Conservation (phyloP, 139 green algal genomes). For the Prasinococcaceae sp. region DNA sequence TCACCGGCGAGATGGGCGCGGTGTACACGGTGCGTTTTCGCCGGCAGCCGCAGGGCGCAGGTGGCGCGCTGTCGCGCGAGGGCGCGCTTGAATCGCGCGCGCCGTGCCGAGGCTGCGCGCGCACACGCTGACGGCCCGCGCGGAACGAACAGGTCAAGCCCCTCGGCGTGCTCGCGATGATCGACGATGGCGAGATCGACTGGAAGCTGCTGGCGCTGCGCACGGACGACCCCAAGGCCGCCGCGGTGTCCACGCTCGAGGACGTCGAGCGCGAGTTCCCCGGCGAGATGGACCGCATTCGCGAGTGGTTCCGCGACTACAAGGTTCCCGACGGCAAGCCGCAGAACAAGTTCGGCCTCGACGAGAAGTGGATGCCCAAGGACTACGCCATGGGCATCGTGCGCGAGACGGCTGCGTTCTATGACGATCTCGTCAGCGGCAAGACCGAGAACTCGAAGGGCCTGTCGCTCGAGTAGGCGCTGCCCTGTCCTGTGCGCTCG, state of each 20-base stretch:
- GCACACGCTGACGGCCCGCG: too few species aligned
- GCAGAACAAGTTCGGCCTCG: constrained; percentile 81
- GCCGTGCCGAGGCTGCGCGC: too few species aligned
- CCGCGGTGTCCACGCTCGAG: constrained; percentile 76
- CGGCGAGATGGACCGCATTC: constrained; percentile 80
- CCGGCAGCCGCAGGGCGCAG: too few species aligned
- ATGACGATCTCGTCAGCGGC: constrained; percentile 15
- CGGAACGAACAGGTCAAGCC: constrained; percentile 47
- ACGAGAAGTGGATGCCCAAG: constrained; percentile 76
- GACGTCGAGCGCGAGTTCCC: constrained; percentile 92
- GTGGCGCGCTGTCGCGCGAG: too few species aligned
- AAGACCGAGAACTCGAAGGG: constrained; percentile 21
- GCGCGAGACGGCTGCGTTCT: constrained; percentile 23
- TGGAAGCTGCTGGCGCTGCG: constrained; percentile 96
- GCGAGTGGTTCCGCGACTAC: constrained; percentile 96
- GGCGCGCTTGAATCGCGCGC: too few species aligned
- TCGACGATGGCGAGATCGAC: constrained; percentile 97
- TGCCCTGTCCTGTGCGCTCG: too few species aligned
- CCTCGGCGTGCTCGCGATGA: constrained; percentile 85
- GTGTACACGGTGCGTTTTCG: constrained; percentile 59
- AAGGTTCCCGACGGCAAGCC: constrained; percentile 97
- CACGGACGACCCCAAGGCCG: constrained; percentile 79
- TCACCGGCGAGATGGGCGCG: constrained; percentile 53
- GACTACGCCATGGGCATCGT: constrained; percentile 51
- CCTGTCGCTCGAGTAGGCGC: constrained; percentile 16